Evolutionary conservation across 2,329 filamentous ascomycete genomes (phyloP), one percentile per base, ranked within the genome.

Genomic region (Pseudocercospora fuligena): DNA sequence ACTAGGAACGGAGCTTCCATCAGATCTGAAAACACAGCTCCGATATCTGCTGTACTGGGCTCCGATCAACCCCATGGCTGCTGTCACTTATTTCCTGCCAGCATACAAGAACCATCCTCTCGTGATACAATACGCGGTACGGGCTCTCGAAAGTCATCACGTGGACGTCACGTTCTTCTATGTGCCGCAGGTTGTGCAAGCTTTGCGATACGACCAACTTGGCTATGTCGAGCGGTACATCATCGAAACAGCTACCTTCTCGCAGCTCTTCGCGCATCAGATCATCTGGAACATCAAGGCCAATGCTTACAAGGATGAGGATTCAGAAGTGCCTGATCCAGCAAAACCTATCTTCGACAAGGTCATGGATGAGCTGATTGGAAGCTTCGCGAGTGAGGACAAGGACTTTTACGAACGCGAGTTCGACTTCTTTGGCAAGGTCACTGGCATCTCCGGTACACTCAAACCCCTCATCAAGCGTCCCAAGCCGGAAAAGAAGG

Each of bases 221-320:
- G 95, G 95, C 64, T 99, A 99, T 76, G 94, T 97, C 1, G 93
- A 97, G 79, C 88, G 94, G 53, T 99, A 97, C 76, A 98, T 99
- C 63, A 85, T 98, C 16, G 95, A 99, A 81, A 97, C 96, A 0
- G 95, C 94, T 1, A 94, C 96, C 74, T 94, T 97, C 76, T 98
- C 95, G n/a, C 95, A 98, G 79, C 83, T 98, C 8, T 99, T 99
- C 79, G 94, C 96, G 2, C 96, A 99, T 78, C 95, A 99, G 75
- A 98, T 99, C 72, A 99, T 99, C 77, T 99, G 96, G 95, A 99
- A 99, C 78, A 99, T 99, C 91, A 99, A 98, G 79, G 95, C 95
- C 33, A 99, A 99, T 78, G 92, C 94, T 1, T 99, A 92, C 85
- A 99, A 97, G 79, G 96, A 99, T 71, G 94, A 99, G 74, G 93